phyloP scores from a whole-genome alignment of 331 rosid genomes.

The Arachis monticola region DNA sequence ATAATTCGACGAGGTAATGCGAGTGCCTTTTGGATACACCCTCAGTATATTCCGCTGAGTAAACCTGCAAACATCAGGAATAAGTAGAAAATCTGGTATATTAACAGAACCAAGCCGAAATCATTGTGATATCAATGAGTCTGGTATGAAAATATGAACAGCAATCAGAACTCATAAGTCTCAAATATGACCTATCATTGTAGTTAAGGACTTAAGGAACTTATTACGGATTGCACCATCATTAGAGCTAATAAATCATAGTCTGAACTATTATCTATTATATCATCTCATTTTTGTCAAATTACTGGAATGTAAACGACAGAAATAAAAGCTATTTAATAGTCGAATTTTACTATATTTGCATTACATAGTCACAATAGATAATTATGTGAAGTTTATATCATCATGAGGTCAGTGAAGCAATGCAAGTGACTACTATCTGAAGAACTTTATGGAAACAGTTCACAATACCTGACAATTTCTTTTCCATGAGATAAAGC shows the following conservation, averaged over 20 bases:
- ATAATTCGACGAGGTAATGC: constrained; percentile 87
- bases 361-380: constrained; percentile 1
- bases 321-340: constrained; percentile 14
- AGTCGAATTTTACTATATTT: constrained; percentile 27
- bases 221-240: not conserved
- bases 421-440: constrained; percentile 5
- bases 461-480: constrained; percentile 69
- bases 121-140: no score
- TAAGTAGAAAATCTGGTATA: not conserved
- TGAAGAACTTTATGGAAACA: not conserved
- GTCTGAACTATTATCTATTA: not conserved
- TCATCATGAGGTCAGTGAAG: not conserved
- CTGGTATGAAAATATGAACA: no score
- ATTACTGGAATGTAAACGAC: not conserved
- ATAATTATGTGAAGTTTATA: constrained; percentile 25
- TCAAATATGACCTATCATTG: not conserved
- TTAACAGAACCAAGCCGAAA: no score
- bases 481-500: constrained; percentile 69
- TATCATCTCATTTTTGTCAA: constrained; percentile 6
- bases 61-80: constrained; percentile 61
- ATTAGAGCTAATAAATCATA: constrained; percentile 7
- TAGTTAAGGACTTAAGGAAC: constrained; percentile 2
- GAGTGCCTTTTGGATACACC: constrained; percentile 93
- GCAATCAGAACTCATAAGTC: constrained; percentile 6
- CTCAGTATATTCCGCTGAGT: constrained; percentile 89